These are phyloP conservation scores for Penicillium atrosanguineum DNA, from an alignment of 495 filamentous ascomycete species.

Conservation along the genomic window DNA sequence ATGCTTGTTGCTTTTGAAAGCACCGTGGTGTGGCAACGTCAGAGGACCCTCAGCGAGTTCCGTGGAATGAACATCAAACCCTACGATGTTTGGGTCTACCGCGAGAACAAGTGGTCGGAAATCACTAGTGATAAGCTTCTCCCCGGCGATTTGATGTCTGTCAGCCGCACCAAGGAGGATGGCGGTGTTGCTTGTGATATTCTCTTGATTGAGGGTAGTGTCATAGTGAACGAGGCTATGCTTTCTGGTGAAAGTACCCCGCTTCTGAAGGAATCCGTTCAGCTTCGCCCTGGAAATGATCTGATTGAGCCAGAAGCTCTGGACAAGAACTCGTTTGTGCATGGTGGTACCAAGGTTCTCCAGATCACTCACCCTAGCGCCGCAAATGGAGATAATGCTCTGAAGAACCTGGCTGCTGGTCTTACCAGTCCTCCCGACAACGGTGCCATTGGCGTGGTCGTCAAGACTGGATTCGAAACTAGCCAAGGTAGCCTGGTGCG, in stretches of 20 bases:
- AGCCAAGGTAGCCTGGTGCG: conserved; percentile 96
- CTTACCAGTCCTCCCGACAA: conserved; percentile 80
- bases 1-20: conserved; percentile 98
- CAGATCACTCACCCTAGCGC: conserved; percentile 82
- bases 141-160: conserved; percentile 94
- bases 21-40: conserved; percentile 98
- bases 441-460: conserved; percentile 88
- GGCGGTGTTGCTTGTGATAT: conserved; percentile 97
- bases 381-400: conserved; percentile 63
- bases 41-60: conserved; percentile 95
- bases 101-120: conserved; percentile 82
- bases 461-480: conserved; percentile 98
- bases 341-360: conserved; percentile 95
- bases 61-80: conserved; percentile 99
- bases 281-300: conserved; percentile 84
- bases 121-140: conserved; percentile 90
- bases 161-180: conserved; percentile 94
- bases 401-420: conserved; percentile 64
- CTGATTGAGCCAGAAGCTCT: conserved; percentile 82
- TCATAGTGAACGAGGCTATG: conserved; percentile 99
- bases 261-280: conserved; percentile 92
- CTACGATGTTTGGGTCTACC: conserved; percentile 87
- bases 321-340: conserved; percentile 95
- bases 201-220: conserved; percentile 88
- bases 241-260: conserved; percentile 97